Conservation (phyloP, 192 early-diverging fungal genomes). For the Coemansia sp. region DNA sequence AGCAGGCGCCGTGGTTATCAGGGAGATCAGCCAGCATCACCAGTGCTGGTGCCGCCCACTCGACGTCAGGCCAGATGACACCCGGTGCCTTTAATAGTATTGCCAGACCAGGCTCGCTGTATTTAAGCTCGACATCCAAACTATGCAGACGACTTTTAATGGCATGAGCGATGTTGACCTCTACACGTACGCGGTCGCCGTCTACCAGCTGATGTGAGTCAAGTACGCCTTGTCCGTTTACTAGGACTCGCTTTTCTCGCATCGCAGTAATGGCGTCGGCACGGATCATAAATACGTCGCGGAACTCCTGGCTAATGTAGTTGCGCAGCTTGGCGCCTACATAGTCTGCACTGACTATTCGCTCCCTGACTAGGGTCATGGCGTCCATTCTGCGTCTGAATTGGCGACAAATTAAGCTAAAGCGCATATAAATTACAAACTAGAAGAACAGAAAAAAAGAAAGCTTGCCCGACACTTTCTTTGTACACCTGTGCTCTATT, state of each 20-base stretch:
- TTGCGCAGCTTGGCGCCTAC: conserved; percentile 37
- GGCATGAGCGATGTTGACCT: conserved; percentile 44
- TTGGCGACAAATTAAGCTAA: conserved; percentile 3
- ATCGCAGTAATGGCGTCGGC: conserved; percentile 25
- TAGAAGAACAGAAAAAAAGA: not conserved
- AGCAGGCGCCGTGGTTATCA: not conserved
- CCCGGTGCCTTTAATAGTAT: conserved; percentile 64
- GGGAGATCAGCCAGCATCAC: conserved; percentile 4
- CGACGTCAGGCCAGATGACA: conserved; percentile 16
- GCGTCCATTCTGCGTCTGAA: not conserved
- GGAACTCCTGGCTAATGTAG: conserved; percentile 33
- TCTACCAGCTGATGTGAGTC: conserved; percentile 53
- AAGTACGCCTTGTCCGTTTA: conserved; percentile 56
- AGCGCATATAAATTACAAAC: not conserved
- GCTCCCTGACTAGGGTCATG: conserved; percentile 6
- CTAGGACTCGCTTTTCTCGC: conserved; percentile 49
- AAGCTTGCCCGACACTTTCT: not conserved
- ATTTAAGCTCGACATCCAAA: conserved; percentile 51
- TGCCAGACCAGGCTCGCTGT: conserved; percentile 57
- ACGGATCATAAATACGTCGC: conserved; percentile 26
- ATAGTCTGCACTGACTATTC: not conserved
- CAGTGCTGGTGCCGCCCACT: conserved; percentile 31
- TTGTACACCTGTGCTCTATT: not conserved
- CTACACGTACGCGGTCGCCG: conserved; percentile 55
- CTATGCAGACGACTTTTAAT: conserved; percentile 45